Evolutionary conservation across 352 stramenopile species (phyloP), one percentile per base, ranked within the genome.

Genomic region (Globisporangium sylvaticum): DNA sequence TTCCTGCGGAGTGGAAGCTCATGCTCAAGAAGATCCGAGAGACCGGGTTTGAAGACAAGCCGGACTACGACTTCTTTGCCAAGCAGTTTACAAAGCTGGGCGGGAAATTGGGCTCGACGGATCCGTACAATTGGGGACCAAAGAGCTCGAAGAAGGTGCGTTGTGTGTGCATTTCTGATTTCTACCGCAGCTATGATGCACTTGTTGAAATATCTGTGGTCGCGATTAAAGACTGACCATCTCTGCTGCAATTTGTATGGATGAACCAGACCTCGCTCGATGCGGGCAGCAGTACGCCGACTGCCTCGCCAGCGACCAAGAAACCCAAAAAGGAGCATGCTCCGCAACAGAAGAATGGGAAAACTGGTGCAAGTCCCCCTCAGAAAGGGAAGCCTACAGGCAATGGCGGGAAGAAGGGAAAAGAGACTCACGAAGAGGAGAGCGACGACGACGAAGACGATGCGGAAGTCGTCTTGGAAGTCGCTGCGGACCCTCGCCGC

Each of bases 11-110:
- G 54, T 95, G 87, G 87, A 48, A 48, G 5, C 53, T 44, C 12
- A 88, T 95, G 78, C 54, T 95, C n/a, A 71, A 75, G 37, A 72
- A 72, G 9, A 86, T 88, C 14, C 85, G 84, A 32, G 69, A 58
- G 1, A 90, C 78, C 50, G 75, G 65, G 10, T 95, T 92, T 58
- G 87, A 94, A 48, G 82, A 91, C 25, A 81, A 86, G 27, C 87
- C 87, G 24, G 84, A 94, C 56, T 95, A 95, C 58, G 84, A 83
- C 8, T 91, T 84, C 46, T 92, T 87, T 50, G 58, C 56, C 4
- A 67, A 80, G 44, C 71, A 87, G 42, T 75, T 91, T 22, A 63
- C 70, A n/a, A 85, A 82, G 31, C 65, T 94, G 18, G 82, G 78
- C 18, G 75, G 76, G 12, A 80, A 78, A 58, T 65, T 72, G 5